These are phyloP conservation scores for Solanum chiquidenum DNA, from an alignment of 257 asterid genomes.

Conservation along the genomic window DNA sequence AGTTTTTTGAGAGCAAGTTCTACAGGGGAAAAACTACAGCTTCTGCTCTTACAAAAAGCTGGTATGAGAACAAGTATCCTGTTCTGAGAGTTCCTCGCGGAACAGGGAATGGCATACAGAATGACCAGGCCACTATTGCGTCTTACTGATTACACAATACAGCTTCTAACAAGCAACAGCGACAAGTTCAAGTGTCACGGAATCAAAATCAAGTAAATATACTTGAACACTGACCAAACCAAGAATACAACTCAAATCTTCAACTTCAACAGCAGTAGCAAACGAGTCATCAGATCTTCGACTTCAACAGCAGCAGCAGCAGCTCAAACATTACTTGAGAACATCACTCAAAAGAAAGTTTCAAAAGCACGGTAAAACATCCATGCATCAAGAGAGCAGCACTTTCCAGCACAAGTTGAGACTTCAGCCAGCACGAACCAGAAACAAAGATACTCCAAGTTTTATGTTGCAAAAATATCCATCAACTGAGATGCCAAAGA, in stretches of 20 bases:
- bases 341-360: background rate
- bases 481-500: background rate
- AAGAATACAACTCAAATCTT: background rate
- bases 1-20: background rate
- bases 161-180: background rate
- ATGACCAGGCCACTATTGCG: background rate
- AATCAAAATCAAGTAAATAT: background rate
- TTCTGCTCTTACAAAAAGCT: too few relatives aligned
- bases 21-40: background rate
- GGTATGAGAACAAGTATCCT: too few relatives aligned
- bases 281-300: background rate
- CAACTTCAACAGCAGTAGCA: background rate
- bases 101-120: too few relatives aligned
- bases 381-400: background rate
- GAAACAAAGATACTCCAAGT: background rate
- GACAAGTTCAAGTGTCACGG: background rate
- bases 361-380: background rate
- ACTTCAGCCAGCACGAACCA: too few relatives aligned
- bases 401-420: background rate
- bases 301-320: background rate
- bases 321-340: background rate
- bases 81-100: too few relatives aligned
- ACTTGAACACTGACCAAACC: background rate
- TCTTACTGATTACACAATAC: too few relatives aligned
- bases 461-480: background rate